phyloP scores from a whole-genome alignment of 768 basidiomycete species.

The Pleurotus tuber-regium region DNA sequence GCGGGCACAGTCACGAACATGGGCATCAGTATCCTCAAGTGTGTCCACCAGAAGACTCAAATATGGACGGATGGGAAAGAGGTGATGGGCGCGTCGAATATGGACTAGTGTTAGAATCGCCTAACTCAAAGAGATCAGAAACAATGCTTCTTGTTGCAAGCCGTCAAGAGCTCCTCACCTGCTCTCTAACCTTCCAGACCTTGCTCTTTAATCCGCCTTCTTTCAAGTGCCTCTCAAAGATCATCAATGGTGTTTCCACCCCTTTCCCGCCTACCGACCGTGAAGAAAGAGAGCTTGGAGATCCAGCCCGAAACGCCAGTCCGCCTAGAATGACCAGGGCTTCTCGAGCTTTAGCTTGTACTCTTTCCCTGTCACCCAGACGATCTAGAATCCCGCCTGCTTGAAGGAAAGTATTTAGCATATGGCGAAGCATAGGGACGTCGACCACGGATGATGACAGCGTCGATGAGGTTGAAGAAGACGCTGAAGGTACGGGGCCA shows the following conservation, averaged over 20 bases:
- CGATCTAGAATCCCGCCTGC: slow-evolving; percentile 79
- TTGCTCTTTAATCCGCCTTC: slow-evolving; percentile 79
- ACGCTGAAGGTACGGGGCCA: slow-evolving; percentile 42
- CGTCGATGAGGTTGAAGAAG: slow-evolving; percentile 49
- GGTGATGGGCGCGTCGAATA: slow-evolving; percentile 65
- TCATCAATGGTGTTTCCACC: slow-evolving; percentile 61
- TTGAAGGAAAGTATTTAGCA: slow-evolving; percentile 67
- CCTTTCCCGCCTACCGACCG: slow-evolving; percentile 55
- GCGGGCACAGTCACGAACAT: slow-evolving; percentile 84
- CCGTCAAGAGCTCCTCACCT: slow-evolving; percentile 50
- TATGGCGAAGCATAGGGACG: slow-evolving; percentile 59
- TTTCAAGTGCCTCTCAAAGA: slow-evolving; percentile 70
- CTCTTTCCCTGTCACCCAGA: slow-evolving; percentile 77
- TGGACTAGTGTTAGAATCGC: slow-evolving; percentile 69
- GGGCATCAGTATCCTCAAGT: slow-evolving; percentile 87
- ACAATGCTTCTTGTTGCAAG: background rate
- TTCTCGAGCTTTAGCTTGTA: slow-evolving; percentile 74
- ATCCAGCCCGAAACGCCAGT: slow-evolving; percentile 61
- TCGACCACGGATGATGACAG: slow-evolving; percentile 46
- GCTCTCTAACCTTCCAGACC: slow-evolving; percentile 84
- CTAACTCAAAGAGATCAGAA: slow-evolving; percentile 24
- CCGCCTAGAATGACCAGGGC: slow-evolving; percentile 73
- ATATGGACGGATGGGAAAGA: slow-evolving; percentile 81
- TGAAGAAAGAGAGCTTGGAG: slow-evolving; percentile 38
- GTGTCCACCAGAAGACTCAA: slow-evolving; percentile 76